A percentile compares a stretch with the other conserved stretches of the same genome.
Conservation (phyloP, 129 eudicot genomes). For the Ambrosia artemisiifolia region DNA sequence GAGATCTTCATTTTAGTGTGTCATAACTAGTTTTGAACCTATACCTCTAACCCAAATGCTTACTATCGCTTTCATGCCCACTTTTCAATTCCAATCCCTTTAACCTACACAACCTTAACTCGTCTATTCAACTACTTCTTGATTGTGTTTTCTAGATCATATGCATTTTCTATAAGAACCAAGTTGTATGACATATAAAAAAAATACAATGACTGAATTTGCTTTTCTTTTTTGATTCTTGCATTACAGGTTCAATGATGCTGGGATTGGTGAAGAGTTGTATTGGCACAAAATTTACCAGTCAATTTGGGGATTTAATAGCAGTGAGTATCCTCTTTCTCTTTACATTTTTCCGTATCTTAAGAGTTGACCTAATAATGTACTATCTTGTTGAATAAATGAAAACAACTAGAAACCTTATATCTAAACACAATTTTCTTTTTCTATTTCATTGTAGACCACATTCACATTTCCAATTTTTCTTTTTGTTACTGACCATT, state of each 20-base stretch:
- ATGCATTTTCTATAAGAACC: neutral
- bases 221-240: neutral
- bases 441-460: neutral
- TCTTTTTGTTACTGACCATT: neutral
- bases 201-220: neutral
- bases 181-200: neutral
- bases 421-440: no score
- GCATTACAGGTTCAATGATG: conserved; percentile 63
- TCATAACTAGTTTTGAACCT: neutral
- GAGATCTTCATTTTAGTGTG: neutral
- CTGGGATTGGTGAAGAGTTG: conserved; percentile 81
- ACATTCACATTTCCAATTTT: neutral
- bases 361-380: neutral
- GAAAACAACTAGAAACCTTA: no score
- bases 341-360: neutral
- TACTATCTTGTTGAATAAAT: conserved; percentile 1
- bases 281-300: conserved; percentile 85
- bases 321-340: conserved; percentile 59
- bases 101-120: neutral
- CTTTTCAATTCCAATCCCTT: neutral
- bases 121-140: neutral
- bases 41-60: neutral
- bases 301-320: conserved; percentile 87
- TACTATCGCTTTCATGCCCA: neutral
- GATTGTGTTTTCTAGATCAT: neutral